phyloP scores from a whole-genome alignment of 2,329 filamentous ascomycete genomes.

The Fusarium hainanense region DNA sequence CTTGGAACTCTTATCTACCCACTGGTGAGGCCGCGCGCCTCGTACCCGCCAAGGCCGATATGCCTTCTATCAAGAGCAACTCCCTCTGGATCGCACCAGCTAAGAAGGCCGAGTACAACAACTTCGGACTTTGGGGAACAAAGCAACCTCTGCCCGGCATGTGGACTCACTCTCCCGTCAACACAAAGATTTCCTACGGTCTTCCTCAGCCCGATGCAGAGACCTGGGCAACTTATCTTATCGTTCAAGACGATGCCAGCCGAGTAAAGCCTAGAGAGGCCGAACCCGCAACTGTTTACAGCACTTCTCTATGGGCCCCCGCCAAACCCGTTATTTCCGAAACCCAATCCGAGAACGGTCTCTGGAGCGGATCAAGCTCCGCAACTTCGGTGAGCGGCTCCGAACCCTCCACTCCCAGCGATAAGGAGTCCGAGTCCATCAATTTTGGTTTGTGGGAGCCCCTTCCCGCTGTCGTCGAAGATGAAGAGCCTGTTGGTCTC shows the following conservation, averaged over 20 bases:
- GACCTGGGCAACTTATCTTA: conserved; percentile 42
- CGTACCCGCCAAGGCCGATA: conserved; percentile 45
- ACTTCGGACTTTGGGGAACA: conserved; percentile 42
- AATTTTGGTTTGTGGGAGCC: conserved; percentile 43
- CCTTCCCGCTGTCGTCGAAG: conserved; percentile 13
- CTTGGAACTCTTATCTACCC: conserved; percentile 52
- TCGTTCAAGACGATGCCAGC: conserved; percentile 34
- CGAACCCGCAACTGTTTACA: conserved; percentile 35
- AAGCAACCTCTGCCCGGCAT: conserved; percentile 37
- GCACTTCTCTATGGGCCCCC: conserved; percentile 41
- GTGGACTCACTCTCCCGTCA: conserved; percentile 37
- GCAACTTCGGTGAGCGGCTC: conserved; percentile 24
- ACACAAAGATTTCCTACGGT: conserved; percentile 37
- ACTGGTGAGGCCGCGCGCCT: conserved; percentile 45
- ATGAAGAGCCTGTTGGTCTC: conserved; percentile 40
- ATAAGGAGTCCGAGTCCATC: conserved; percentile 22
- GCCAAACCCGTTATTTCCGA: conserved; percentile 30
- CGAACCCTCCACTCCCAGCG: conserved; percentile 17
- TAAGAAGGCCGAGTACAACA: conserved; percentile 32
- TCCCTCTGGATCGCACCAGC: conserved; percentile 50
- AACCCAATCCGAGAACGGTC: conserved; percentile 25
- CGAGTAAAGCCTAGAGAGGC: conserved; percentile 44
- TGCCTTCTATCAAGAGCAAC: conserved; percentile 51
- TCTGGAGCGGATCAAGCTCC: conserved; percentile 40
- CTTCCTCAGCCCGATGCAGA: conserved; percentile 49